These are phyloP conservation scores for Pinus albicaulis DNA, from an alignment of 75 land plant genomes.

Conservation along the genomic window DNA sequence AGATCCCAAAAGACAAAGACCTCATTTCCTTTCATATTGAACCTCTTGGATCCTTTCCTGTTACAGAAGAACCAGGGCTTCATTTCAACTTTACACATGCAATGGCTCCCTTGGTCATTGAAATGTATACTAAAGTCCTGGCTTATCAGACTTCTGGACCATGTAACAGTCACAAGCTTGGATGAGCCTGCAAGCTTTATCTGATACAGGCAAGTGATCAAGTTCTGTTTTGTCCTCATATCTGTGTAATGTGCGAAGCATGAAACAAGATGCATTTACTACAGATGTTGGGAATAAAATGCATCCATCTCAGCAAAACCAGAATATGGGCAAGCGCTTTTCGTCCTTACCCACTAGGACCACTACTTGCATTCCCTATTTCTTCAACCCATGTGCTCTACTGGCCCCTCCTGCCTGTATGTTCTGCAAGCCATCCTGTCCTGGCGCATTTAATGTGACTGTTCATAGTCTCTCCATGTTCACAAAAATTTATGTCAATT, in stretches of 20 bases:
- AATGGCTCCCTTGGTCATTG: conserved; percentile 17
- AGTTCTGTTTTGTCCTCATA: conserved; percentile 21
- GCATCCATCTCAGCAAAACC: neutral
- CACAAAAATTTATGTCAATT: neutral
- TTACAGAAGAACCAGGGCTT: conserved; percentile 60
- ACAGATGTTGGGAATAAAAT: neutral
- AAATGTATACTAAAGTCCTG: conserved; percentile 43
- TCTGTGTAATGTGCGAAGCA: conserved; percentile 16
- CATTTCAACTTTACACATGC: conserved; percentile 51
- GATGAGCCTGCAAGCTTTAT: conserved; percentile 21
- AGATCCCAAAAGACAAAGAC: conserved; percentile 65
- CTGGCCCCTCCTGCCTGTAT: neutral
- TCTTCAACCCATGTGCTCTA: conserved; percentile 1
- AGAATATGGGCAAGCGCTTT: neutral
- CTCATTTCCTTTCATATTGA: conserved; percentile 31
- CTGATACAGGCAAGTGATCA: conserved; percentile 35
- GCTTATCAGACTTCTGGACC: conserved; percentile 44
- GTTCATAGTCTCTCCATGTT: neutral
- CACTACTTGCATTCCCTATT: neutral
- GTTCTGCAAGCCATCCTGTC: neutral
- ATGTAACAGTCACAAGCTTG: conserved; percentile 36
- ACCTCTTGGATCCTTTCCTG: conserved; percentile 46
- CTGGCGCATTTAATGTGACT: neutral
- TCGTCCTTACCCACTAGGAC: neutral
- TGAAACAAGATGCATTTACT: conserved; percentile 7